Evolutionary conservation across 176 grass and related monocot genomes (phyloP).

Genomic region (Lolium rigidum): DNA sequence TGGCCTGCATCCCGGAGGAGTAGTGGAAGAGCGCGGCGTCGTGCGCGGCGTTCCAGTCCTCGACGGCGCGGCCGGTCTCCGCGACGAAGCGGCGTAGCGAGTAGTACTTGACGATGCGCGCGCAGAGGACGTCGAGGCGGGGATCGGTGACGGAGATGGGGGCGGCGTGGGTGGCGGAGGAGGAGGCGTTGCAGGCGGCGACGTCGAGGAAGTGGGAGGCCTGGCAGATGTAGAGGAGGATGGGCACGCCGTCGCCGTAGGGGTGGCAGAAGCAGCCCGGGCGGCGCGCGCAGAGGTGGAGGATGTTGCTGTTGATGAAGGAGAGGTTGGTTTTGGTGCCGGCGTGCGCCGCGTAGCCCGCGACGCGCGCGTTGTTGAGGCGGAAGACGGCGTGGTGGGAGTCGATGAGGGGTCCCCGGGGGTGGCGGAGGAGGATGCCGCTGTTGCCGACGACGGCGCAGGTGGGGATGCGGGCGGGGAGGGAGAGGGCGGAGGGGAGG

Average conservation of each 20-base stretch:
- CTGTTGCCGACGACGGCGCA: slow-evolving; percentile 97
- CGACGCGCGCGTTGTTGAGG: slow-evolving; percentile 86
- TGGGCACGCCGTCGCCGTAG: slow-evolving; percentile 71
- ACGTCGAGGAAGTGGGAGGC: slow-evolving; percentile 88
- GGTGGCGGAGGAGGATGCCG: slow-evolving; percentile 77
- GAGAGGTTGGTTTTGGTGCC: slow-evolving; percentile 81
- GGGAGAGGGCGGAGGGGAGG: slow-evolving; percentile 44
- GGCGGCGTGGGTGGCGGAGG: slow-evolving; percentile 43
- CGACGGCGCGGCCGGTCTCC: slow-evolving; percentile 54
- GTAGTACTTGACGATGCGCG: slow-evolving; percentile 90
- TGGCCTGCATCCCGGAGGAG: slow-evolving; percentile 92
- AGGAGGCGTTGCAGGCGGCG: slow-evolving; percentile 69
- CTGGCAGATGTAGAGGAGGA: slow-evolving; percentile 94
- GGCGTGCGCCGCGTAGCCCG: slow-evolving; percentile 62
- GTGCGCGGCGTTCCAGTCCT: slow-evolving; percentile 66
- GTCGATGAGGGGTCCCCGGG: slow-evolving; percentile 74
- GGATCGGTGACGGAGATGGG: slow-evolving; percentile 76
- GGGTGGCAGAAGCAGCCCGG: slow-evolving; percentile 88
- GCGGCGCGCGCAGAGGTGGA: slow-evolving; percentile 72
- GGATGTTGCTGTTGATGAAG: slow-evolving; percentile 98
- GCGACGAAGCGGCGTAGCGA: slow-evolving; percentile 75
- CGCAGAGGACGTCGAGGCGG: slow-evolving; percentile 80
- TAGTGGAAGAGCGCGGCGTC: slow-evolving; percentile 82
- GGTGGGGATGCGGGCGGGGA: slow-evolving; percentile 49
- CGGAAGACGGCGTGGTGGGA: slow-evolving; percentile 81